These are phyloP conservation scores for Candida ulmi DNA, from an alignment of 805 yeast species.

Conservation along the genomic window DNA sequence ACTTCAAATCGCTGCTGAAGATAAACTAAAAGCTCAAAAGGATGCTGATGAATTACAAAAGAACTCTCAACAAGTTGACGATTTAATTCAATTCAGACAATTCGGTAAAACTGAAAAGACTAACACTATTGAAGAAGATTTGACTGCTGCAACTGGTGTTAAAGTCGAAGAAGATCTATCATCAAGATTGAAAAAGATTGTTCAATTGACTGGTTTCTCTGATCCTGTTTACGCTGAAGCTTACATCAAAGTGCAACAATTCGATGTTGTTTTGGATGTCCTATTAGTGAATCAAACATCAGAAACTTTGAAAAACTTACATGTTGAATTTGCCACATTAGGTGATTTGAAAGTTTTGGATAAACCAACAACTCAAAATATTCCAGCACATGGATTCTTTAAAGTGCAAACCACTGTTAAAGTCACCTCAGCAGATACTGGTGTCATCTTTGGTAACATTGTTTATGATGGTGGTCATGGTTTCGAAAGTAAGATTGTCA, in stretches of 20 bases:
- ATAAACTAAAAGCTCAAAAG: constrained; percentile 48
- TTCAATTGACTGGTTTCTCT: constrained; percentile 95
- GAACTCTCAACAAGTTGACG: constrained; percentile 74
- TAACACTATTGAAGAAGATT: constrained; percentile 53
- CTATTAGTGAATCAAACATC: constrained; percentile 91
- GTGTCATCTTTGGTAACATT: constrained; percentile 95
- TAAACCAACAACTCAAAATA: constrained; percentile 80
- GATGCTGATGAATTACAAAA: constrained; percentile 54
- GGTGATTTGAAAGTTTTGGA: constrained; percentile 96
- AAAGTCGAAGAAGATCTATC: constrained; percentile 53
- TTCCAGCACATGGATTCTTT: constrained; percentile 97
- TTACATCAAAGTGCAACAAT: constrained; percentile 91
- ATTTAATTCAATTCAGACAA: constrained; percentile 73
- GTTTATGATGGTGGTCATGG: constrained; percentile 95
- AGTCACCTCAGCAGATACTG: constrained; percentile 96
- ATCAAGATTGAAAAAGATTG: constrained; percentile 81
- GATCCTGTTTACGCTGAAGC: constrained; percentile 99
- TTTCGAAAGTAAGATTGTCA: constrained; percentile 82
- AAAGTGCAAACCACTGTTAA: constrained; percentile 83
- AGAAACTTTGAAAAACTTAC: constrained; percentile 81
- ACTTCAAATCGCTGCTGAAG: constrained; percentile 58
- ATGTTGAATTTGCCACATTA: constrained; percentile 91
- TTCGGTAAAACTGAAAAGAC: constrained; percentile 43
- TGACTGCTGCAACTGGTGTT: constrained; percentile 48
- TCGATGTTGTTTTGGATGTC: constrained; percentile 91